Conservation (phyloP, 2,329 filamentous ascomycete species). For the Aureobasidium pullulans region DNA sequence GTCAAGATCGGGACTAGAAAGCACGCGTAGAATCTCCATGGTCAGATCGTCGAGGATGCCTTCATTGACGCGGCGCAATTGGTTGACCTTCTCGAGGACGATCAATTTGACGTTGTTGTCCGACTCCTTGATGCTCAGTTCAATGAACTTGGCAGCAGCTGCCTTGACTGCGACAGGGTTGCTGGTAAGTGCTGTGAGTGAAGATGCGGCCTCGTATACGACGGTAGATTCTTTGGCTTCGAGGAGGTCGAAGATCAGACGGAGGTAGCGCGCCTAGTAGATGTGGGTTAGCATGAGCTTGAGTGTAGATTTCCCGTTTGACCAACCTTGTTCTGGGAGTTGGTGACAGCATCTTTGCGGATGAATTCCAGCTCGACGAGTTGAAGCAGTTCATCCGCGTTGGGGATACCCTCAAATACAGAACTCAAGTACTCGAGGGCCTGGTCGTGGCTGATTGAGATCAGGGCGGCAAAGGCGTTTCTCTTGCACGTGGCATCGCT, state of each 20-base stretch:
- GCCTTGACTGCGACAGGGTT: slow-evolving; percentile 98
- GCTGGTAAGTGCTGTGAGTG: slow-evolving; percentile 83
- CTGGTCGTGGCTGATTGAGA: slow-evolving; percentile 87
- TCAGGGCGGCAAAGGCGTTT: slow-evolving; percentile 89
- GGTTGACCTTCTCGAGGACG: slow-evolving; percentile 87
- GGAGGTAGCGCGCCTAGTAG: slow-evolving; percentile 70
- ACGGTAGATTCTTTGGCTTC: slow-evolving; percentile 92
- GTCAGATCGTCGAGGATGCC: slow-evolving; percentile 87
- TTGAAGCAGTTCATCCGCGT: slow-evolving; percentile 88
- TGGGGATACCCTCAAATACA: slow-evolving; percentile 88
- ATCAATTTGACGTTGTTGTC: slow-evolving; percentile 99
- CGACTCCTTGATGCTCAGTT: slow-evolving; percentile 92
- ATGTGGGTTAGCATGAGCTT: slow-evolving; percentile 1
- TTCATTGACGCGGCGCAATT: slow-evolving; percentile 78
- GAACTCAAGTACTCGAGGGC: slow-evolving; percentile 80
- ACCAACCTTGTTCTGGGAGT: slow-evolving; percentile 81
- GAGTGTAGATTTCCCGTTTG: not conserved
- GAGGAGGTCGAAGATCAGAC: slow-evolving; percentile 91
- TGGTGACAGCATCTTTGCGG: slow-evolving; percentile 91
- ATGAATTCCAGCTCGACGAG: slow-evolving; percentile 96
- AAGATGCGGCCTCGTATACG: slow-evolving; percentile 94
- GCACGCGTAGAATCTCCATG: slow-evolving; percentile 93
- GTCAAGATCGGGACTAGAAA: slow-evolving; percentile 93
- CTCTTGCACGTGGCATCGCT: slow-evolving; percentile 94
- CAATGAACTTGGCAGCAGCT: slow-evolving; percentile 90